Conservation (phyloP, 2,329 filamentous ascomycete genomes). For the Hypoxylon sp. region DNA sequence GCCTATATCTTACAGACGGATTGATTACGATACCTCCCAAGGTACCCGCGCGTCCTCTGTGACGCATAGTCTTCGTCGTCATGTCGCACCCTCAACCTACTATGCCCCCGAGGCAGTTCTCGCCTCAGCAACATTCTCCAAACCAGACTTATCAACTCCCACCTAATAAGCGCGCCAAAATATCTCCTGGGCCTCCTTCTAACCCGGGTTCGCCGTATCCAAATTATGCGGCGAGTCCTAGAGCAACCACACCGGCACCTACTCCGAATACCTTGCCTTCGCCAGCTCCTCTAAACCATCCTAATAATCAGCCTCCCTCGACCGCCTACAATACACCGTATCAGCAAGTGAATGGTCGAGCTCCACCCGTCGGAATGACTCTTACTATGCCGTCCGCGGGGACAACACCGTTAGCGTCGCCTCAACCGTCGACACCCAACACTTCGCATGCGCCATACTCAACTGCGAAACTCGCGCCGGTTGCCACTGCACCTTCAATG, state of each 20-base stretch:
- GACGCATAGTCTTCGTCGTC: conserved; percentile 12
- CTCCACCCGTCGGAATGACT: conserved; percentile 37
- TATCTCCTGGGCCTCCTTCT: conserved; percentile 78
- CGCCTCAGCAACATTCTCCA: conserved; percentile 69
- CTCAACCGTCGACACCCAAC: conserved; percentile 46
- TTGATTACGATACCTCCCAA: neutral
- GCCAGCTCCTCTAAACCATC: conserved; percentile 51
- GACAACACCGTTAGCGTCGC: conserved; percentile 39
- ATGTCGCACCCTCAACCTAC: conserved; percentile 53
- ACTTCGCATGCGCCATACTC: conserved; percentile 50
- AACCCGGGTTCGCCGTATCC: conserved; percentile 76
- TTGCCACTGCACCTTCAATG: conserved; percentile 29
- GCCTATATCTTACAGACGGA: neutral
- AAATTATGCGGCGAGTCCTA: conserved; percentile 65
- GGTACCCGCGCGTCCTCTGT: conserved; percentile 3
- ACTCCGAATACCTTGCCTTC: conserved; percentile 58
- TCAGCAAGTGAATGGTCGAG: conserved; percentile 49
- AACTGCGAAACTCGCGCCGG: conserved; percentile 51
- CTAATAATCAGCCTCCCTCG: conserved; percentile 41
- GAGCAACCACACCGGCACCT: conserved; percentile 54
- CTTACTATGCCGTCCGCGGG: conserved; percentile 47
- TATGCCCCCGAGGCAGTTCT: conserved; percentile 53
- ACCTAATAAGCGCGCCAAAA: conserved; percentile 79
- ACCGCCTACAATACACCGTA: conserved; percentile 56
- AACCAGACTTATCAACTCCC: conserved; percentile 71